Percentiles rank a stretch among this genome's conserved stretches.
phyloP scores from a whole-genome alignment of 164 flowering plant genomes.

The Nymphaea thermarum region DNA sequence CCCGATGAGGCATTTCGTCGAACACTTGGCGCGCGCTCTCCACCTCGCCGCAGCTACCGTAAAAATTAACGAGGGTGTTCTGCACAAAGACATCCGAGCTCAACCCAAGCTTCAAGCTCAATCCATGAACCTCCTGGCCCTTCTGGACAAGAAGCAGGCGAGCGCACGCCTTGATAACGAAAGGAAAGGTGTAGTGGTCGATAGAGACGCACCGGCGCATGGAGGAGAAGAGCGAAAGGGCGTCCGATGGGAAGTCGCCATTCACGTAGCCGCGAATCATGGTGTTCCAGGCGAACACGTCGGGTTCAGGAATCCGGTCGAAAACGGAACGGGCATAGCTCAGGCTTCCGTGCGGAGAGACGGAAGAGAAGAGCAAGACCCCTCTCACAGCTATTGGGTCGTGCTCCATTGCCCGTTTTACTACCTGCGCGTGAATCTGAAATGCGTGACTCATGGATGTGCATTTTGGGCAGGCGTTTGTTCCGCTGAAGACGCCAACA shows the following conservation, averaged over 20 bases:
- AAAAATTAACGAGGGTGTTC: constrained; percentile 22
- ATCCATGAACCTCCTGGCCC: constrained; percentile 17
- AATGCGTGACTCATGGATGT: constrained; percentile 9
- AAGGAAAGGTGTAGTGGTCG: constrained; percentile 29
- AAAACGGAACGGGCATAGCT: constrained; percentile 10
- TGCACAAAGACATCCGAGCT: constrained; percentile 19
- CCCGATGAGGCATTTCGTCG: constrained; percentile 21
- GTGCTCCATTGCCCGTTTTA: constrained; percentile 7
- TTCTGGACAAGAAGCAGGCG: constrained; percentile 11
- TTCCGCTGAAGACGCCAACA: not conserved
- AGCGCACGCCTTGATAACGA: constrained; percentile 29
- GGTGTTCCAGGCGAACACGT: constrained; percentile 14
- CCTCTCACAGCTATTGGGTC: constrained; percentile 6
- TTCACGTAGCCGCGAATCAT: constrained; percentile 10
- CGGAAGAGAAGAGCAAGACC: constrained; percentile 6
- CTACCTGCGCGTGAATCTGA: constrained; percentile 11
- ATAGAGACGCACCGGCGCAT: constrained; percentile 11
- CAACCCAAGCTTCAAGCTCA: constrained; percentile 22
- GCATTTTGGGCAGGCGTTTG: not conserved
- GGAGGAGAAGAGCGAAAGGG: constrained; percentile 8
- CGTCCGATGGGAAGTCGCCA: constrained; percentile 2
- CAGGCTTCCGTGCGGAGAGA: constrained; percentile 3
- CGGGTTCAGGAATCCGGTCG: constrained; percentile 7
- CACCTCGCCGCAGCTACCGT: constrained; percentile 20
- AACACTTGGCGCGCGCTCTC: constrained; percentile 19